Evolutionary conservation across 257 asterid species (phyloP), one percentile per base, ranked within the genome.

Genomic region (Pogostemon cablin): DNA sequence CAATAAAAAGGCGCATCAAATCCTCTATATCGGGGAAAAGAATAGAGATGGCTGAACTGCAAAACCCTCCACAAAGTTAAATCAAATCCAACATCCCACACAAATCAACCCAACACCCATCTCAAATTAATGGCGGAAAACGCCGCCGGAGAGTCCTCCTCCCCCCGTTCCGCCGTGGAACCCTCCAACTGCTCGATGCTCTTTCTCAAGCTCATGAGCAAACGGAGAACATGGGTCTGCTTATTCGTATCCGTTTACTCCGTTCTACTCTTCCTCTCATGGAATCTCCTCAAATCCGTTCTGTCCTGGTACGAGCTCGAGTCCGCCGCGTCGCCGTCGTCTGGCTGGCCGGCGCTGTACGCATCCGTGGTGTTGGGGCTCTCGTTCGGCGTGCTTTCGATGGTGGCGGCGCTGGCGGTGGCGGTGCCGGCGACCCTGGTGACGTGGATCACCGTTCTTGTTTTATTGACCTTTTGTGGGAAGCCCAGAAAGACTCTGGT

Each of bases 371-470:
- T 84, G 0, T 67, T 92, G 41, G 98, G 98, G 2, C 40, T 77
- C 20, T 87, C 92, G 9, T 92, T 92, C 73, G 98, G 98, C 39
- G 42, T 90, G 8, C 85, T 92, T 0, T 92, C 98, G 0, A 83
- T 87, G 88, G 96, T 86, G 72, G 90, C 96, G 40, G 97, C 97
- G 59, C 65, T 90, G 67, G 92, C 93, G 50, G 98, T 92, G 46
- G 98, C 85, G 2, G 91, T 90, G 3, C 98, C 98, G 44, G 98
- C 98, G 39, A 92, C 96, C 0, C 62, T 92, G 75, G 90, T 92
- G 55, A 92, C 96, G 8, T 92, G 98, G 96, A 90, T 90, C 2
- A 80, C 97, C 2, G 86, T 92, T 57, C 87, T 92, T 17, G 97
- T 92, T 74, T 72, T 92, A 38, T 61, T 92, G 76, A 83, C 96